Evolutionary conservation across 306 rosid species (phyloP).

Genomic region (Comarum palustre): DNA sequence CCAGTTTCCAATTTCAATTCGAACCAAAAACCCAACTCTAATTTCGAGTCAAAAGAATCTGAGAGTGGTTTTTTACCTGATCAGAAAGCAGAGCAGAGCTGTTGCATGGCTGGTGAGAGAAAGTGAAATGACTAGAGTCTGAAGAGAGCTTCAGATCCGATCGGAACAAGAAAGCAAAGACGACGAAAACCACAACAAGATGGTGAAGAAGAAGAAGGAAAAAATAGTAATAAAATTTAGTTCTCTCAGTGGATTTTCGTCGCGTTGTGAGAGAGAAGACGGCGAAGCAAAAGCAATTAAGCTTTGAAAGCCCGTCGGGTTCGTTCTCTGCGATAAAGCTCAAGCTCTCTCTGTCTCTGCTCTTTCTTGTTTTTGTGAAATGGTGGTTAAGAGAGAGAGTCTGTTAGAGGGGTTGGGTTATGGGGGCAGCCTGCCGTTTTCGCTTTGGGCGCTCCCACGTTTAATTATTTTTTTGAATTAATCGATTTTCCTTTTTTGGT

Average conservation of each 20-base stretch:
- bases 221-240: constrained; percentile 18
- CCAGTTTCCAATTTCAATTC: constrained; percentile 38
- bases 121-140: constrained; percentile 43
- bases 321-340: constrained; percentile 14
- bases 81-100: constrained; percentile 43
- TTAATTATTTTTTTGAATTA: neutral
- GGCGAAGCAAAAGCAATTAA: constrained; percentile 32
- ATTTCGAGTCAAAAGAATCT: constrained; percentile 15
- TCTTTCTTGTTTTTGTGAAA: constrained; percentile 28
- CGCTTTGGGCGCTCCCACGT: constrained; percentile 17
- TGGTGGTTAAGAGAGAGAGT: neutral
- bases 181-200: constrained; percentile 16
- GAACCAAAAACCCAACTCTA: constrained; percentile 22
- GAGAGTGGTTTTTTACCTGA: constrained; percentile 33
- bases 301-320: constrained; percentile 27
- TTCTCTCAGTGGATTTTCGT: constrained; percentile 28
- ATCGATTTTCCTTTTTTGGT: neutral
- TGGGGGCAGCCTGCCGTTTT: constrained; percentile 18
- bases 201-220: constrained; percentile 34
- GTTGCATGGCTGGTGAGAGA: constrained; percentile 47
- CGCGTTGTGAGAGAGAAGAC: constrained; percentile 23
- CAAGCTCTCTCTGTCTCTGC: constrained; percentile 10
- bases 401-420: neutral
- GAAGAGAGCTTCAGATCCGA: constrained; percentile 76
- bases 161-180: constrained; percentile 38